Percentiles rank a stretch among this genome's conserved stretches.
phyloP scores from a whole-genome alignment of 1,284 basidiomycete genomes.

The Xerocomus cyaneibrunnescens region DNA sequence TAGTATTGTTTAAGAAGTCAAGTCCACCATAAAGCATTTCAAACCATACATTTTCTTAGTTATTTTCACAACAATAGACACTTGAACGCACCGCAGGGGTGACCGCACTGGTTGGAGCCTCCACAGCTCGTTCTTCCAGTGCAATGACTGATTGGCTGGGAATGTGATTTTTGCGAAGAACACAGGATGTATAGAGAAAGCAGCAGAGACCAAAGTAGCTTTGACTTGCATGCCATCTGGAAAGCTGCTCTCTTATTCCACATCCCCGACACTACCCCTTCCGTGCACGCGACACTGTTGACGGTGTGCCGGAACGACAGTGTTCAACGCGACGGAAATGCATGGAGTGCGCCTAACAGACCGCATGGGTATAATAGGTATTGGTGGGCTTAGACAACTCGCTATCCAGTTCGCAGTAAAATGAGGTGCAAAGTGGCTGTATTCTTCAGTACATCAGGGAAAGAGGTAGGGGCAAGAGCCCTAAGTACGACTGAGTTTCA shows the following conservation, averaged over 20 bases:
- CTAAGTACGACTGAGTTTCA: neutral
- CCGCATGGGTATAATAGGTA: neutral
- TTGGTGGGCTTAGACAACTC: neutral
- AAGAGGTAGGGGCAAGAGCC: neutral
- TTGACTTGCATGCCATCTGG: neutral
- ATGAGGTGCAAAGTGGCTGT: neutral
- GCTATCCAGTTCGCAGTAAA: neutral
- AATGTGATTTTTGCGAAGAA: no score
- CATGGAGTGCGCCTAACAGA: neutral
- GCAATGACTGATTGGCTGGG: no score
- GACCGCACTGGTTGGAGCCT: no score
- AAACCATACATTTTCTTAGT: no score
- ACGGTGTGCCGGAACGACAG: neutral
- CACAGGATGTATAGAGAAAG: no score
- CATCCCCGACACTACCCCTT: neutral
- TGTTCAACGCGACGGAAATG: neutral
- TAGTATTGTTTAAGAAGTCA: no score
- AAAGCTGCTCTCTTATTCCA: neutral
- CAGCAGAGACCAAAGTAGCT: no score
- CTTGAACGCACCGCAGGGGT: no score
- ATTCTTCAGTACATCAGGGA: neutral
- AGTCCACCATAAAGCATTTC: no score
- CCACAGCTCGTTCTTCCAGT: no score
- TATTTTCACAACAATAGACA: no score
- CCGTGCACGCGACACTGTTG: neutral